Base-by-base conservation (phyloP, 1,284 basidiomycete species). In the Rhodotorula glutinis region DNA sequence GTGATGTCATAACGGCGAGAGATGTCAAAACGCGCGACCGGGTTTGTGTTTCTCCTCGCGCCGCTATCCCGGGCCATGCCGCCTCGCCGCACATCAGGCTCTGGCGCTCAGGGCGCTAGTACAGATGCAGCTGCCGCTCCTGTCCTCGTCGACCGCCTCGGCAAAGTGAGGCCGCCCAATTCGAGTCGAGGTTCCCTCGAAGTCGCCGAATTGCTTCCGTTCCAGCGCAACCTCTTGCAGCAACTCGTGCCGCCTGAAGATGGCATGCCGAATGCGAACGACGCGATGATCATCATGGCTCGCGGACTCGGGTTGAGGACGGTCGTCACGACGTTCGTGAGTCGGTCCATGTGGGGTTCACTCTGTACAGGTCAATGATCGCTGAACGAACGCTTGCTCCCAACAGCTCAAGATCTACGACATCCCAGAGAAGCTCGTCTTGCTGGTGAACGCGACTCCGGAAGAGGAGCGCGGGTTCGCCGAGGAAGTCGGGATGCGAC, bases 391-490 rank as follows among this genome's bases (percentile, higher is more conserved):
- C 17, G 43, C 14, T 44, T 16, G 8, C 17, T 21, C 14, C 11
- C 16, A 17, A 13, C 67, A 73, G 41, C 83, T 96, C 79, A 89
- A 92, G 79, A 90, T 95, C 51, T 98, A 96, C 78, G 90, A 94
- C 78, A 85, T 88, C n/a, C 87, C 91, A 68, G 92, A 86, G 75
- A 84, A 96, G 9, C 85, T 98, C 53, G 81, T 98, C 7, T 82
- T 97, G 17, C 55, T 76, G 14, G 87, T 98, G 63, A 95, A 96
- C 78, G 93, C 94, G 0, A 85, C 79, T 0, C 83, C 86, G 4
- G 90, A 94, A 69, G 95, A 98, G 77, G 93, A 96, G 76, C 83
- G 86, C 0, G 91, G 89, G 1, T 90, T 98, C 49, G 92, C 91
- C 0, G 93, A 97, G 74, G 91, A 96, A 76, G 83, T 98, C 14